Evolutionary conservation across 768 basidiomycete species (phyloP).

Genomic region (Boletus vinaceobasis): DNA sequence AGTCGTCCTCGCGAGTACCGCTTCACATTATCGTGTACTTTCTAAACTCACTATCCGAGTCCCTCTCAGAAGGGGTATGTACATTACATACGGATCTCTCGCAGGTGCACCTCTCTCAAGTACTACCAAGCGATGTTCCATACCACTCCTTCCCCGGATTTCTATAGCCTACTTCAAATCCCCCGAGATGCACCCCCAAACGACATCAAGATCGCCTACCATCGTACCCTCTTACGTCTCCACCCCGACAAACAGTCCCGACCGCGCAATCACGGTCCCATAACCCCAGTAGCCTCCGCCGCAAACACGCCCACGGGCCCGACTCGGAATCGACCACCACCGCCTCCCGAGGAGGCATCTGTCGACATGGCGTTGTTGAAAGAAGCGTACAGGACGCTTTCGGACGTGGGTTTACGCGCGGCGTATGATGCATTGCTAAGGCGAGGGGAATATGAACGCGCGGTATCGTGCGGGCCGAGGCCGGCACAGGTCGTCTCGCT

Average conservation of each 20-base stretch:
- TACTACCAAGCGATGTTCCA: not conserved
- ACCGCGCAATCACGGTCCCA: constrained; percentile 15
- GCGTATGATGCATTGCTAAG: constrained; percentile 44
- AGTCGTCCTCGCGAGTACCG: no score
- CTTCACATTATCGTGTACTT: no score
- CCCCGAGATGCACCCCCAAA: constrained; percentile 43
- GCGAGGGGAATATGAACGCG: constrained; percentile 2
- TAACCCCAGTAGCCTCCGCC: not conserved
- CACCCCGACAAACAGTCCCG: constrained; percentile 59
- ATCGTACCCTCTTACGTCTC: constrained; percentile 54
- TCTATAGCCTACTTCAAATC: constrained; percentile 59
- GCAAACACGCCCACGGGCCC: constrained; percentile 21
- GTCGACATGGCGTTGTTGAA: constrained; percentile 58
- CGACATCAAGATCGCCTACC: constrained; percentile 72
- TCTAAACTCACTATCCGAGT: no score
- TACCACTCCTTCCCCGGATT: constrained; percentile 35
- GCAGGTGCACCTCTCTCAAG: not conserved
- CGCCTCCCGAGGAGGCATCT: not conserved
- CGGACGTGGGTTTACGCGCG: constrained; percentile 44
- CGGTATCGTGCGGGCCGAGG: constrained; percentile 41
- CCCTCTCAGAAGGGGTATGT: no score
- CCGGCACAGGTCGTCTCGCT: constrained; percentile 79
- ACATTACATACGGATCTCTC: not conserved
- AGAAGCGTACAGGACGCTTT: constrained; percentile 64
- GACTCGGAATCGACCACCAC: not conserved